A percentile compares a stretch with the other conserved stretches of the same genome.
Evolutionary conservation across 345 rosid genomes (phyloP).

Genomic region (Hibiscus trionum): DNA sequence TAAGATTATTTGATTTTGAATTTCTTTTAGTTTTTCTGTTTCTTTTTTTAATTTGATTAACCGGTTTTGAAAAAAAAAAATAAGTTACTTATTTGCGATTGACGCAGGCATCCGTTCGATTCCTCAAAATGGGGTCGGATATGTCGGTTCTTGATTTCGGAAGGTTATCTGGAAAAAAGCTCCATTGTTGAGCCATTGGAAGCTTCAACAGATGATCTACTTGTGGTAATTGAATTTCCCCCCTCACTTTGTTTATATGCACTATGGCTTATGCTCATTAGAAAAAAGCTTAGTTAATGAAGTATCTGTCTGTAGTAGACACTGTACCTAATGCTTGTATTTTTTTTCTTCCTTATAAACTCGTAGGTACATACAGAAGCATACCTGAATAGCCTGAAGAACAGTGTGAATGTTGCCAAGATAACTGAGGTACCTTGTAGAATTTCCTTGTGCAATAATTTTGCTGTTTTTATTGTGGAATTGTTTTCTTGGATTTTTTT

Average conservation of each 20-base stretch:
- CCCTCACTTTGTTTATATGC: background rate
- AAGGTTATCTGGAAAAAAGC: conserved; percentile 45
- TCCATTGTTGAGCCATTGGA: conserved; percentile 64
- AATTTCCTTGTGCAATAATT: background rate
- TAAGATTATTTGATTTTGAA: conserved; percentile 21
- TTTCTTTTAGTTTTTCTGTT: background rate
- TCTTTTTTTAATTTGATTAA: background rate
- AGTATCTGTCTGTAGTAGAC: background rate
- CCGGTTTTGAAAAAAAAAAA: background rate
- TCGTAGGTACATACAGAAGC: conserved; percentile 70
- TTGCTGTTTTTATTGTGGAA: background rate
- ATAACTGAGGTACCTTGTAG: conserved; percentile 61
- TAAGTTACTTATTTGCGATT: conserved; percentile 3
- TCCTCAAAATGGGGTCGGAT: conserved; percentile 89
- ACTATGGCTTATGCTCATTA: background rate
- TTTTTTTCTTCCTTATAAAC: background rate
- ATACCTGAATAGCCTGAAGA: conserved; percentile 69
- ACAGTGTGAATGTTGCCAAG: conserved; percentile 65
- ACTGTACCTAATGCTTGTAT: background rate
- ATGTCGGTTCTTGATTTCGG: conserved; percentile 48
- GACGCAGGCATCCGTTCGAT: conserved; percentile 84
- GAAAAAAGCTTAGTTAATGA: background rate
- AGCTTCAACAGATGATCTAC: conserved; percentile 77
- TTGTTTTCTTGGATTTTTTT: background rate
- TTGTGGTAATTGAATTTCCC: conserved; percentile 49